A percentile compares a stretch with the other conserved stretches of the same genome.
Conservation (phyloP, 169 alveolate species). For the Babesia divergens region DNA sequence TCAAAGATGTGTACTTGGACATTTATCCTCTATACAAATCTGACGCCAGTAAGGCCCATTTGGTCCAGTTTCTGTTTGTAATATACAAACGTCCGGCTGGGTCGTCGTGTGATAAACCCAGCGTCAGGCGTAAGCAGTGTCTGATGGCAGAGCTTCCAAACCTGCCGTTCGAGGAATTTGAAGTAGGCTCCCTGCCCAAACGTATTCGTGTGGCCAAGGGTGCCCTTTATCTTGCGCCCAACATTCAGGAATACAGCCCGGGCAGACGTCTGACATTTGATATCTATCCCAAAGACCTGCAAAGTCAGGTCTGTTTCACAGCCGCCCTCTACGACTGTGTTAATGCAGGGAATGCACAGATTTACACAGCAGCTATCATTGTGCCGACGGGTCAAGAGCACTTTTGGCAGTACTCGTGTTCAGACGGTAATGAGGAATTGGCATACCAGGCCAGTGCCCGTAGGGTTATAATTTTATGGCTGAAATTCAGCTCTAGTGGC, state of each 20-base stretch:
- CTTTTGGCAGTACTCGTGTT: conserved; percentile 40
- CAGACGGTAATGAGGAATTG: conserved; percentile 56
- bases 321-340: conserved; percentile 48
- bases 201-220: conserved; percentile 26
- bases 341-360: background rate
- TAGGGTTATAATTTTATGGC: conserved; percentile 42
- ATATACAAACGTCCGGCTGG: conserved; percentile 19
- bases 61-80: conserved; percentile 51
- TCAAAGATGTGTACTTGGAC: conserved; percentile 62
- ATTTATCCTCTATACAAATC: conserved; percentile 54
- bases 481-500: conserved; percentile 16
- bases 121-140: conserved; percentile 30
- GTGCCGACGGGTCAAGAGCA: conserved; percentile 59
- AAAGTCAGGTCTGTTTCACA: conserved; percentile 36
- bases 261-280: conserved; percentile 49
- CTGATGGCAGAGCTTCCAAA: conserved; percentile 33
- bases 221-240: conserved; percentile 41
- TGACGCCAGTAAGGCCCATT: conserved; percentile 29
- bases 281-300: conserved; percentile 39
- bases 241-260: conserved; percentile 23
- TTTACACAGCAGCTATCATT: conserved; percentile 28
- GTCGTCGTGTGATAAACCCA: background rate
- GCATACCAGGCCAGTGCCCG: conserved; percentile 31
- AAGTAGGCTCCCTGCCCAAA: conserved; percentile 16
- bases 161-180: conserved; percentile 41